Evolutionary conservation across 2,329 filamentous ascomycete genomes (phyloP).

Genomic region (Cadophora gregata): DNA sequence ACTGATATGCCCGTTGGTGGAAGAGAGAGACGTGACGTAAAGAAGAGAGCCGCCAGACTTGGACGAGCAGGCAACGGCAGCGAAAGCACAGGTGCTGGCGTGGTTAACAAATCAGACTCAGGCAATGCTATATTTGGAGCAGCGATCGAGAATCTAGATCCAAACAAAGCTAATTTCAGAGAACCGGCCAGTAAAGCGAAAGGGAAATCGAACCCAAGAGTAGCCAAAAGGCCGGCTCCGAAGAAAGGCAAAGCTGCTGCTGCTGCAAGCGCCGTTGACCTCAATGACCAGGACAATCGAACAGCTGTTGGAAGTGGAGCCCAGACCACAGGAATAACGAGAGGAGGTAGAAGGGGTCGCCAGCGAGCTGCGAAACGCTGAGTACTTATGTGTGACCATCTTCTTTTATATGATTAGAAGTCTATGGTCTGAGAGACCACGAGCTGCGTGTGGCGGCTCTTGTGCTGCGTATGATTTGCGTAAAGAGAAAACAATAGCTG

Average conservation of each 20-base stretch:
- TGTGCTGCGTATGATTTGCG: neutral
- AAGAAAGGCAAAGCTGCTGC: neutral
- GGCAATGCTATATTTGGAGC: neutral
- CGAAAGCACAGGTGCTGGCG: neutral
- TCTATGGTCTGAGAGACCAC: neutral
- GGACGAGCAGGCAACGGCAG: neutral
- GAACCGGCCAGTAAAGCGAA: neutral
- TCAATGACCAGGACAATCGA: no score
- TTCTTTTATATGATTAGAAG: neutral
- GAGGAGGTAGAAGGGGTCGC: neutral
- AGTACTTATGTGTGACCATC: neutral
- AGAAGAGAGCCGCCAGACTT: neutral
- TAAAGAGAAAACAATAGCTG: neutral
- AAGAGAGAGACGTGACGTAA: neutral
- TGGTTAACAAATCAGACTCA: neutral
- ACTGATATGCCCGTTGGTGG: neutral
- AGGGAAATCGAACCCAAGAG: neutral
- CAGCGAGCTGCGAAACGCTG: constrained; percentile 2
- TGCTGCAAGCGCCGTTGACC: neutral
- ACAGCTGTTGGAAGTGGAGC: neutral
- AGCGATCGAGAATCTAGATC: neutral
- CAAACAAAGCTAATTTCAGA: no score
- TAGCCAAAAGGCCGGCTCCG: neutral
- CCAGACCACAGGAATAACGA: neutral
- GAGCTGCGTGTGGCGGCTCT: neutral